Conservation (phyloP, 1,284 basidiomycete species). For the Sutorius eximius region DNA sequence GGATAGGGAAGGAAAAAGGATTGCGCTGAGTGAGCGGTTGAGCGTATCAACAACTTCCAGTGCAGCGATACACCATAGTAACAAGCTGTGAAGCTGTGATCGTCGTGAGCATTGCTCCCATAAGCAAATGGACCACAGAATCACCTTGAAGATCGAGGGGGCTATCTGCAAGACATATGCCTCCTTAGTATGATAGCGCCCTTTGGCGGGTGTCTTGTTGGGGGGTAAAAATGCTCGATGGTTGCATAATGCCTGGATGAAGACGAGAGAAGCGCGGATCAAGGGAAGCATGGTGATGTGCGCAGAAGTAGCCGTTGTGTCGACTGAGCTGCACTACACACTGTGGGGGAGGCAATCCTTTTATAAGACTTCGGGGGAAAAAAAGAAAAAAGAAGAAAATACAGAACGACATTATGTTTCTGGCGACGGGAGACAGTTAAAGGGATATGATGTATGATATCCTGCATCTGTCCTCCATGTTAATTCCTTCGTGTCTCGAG, state of each 20-base stretch:
- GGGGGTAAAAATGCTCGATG: constrained; percentile 59
- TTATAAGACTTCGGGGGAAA: constrained; percentile 15
- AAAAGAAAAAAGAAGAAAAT: too few species aligned
- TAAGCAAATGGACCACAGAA: neutral
- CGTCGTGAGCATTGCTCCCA: neutral
- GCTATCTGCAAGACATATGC: constrained; percentile 56
- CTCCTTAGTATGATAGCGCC: constrained; percentile 56
- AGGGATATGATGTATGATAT: constrained; percentile 3
- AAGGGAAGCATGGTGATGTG: constrained; percentile 41
- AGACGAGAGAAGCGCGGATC: constrained; percentile 45
- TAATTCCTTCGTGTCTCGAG: neutral
- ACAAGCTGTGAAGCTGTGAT: constrained; percentile 48
- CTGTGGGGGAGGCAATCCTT: neutral
- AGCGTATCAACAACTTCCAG: constrained; percentile 53
- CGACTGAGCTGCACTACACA: neutral
- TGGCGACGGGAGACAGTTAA: constrained; percentile 3
- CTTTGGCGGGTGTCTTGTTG: constrained; percentile 52
- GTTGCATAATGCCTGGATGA: constrained; percentile 51
- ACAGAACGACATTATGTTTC: neutral
- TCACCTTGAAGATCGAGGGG: constrained; percentile 56
- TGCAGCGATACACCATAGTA: constrained; percentile 50
- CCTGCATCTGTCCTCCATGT: neutral
- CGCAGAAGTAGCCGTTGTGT: neutral
- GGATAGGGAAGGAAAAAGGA: constrained; percentile 31
- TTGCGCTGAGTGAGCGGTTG: constrained; percentile 32